Conservation (phyloP, 148 eudicot species). For the Rhododendron williamsianum region DNA sequence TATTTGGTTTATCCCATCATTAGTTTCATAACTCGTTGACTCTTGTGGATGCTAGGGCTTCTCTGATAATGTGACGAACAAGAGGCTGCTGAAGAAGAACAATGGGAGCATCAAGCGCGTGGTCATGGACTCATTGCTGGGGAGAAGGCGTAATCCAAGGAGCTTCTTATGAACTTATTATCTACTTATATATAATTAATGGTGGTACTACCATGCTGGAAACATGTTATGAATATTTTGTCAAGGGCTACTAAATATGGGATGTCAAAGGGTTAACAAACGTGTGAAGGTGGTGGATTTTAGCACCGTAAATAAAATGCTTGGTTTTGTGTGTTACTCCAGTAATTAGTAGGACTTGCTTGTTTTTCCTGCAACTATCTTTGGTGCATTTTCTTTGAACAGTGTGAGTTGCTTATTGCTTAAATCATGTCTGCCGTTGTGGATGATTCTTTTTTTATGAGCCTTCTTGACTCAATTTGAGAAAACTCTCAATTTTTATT, state of each 20-base stretch:
- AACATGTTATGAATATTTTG: not conserved
- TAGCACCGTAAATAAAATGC: not conserved
- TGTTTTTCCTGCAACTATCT: not conserved
- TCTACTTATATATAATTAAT: not conserved
- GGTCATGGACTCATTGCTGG: conserved; percentile 79
- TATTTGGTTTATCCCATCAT: not conserved
- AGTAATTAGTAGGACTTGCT: too few relatives aligned
- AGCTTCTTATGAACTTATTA: not conserved
- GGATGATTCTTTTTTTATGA: not conserved
- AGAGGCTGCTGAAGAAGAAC: conserved; percentile 69
- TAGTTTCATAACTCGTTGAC: not conserved
- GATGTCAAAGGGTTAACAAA: not conserved
- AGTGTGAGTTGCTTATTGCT: not conserved
- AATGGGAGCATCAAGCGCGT: conserved; percentile 78
- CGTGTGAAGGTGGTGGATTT: not conserved
- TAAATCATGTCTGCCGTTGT: not conserved
- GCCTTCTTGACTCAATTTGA: not conserved
- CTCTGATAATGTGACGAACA: conserved; percentile 48
- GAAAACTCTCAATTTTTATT: too few relatives aligned
- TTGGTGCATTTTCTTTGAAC: not conserved
- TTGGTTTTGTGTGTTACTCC: not conserved
- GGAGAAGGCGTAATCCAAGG: conserved; percentile 25
- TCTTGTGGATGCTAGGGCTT: conserved; percentile 55
- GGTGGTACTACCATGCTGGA: not conserved
- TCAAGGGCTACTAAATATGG: not conserved